phyloP scores from a whole-genome alignment of 345 rosid species.

The Chamaenerion angustifolium region DNA sequence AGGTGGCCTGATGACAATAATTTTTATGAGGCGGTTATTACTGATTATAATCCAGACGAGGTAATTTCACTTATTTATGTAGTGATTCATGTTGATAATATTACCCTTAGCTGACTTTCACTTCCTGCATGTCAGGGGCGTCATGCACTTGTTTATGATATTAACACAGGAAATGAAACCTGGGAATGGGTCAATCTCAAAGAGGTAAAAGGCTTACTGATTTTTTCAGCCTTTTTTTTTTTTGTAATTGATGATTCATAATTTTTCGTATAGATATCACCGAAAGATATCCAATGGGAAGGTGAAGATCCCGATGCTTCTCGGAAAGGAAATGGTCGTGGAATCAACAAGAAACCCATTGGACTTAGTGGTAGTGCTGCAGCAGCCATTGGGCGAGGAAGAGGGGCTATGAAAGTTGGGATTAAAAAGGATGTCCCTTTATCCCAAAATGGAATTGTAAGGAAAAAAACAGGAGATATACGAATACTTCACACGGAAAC shows the following conservation, averaged over 20 bases:
- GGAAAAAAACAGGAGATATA: slow-evolving; percentile 68
- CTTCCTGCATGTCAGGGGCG: slow-evolving; percentile 40
- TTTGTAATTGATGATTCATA: no score
- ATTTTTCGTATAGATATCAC: slow-evolving; percentile 44
- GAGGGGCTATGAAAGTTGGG: slow-evolving; percentile 40
- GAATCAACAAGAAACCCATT: slow-evolving; percentile 50
- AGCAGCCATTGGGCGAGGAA: slow-evolving; percentile 57
- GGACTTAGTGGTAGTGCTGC: slow-evolving; percentile 43
- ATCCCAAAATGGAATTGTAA: slow-evolving; percentile 56
- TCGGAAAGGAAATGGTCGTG: slow-evolving; percentile 66
- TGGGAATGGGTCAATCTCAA: slow-evolving; percentile 98
- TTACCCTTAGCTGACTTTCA: slow-evolving; percentile 12
- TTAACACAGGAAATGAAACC: slow-evolving; percentile 59
- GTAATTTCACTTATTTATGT: slow-evolving; percentile 17
- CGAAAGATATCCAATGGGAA: slow-evolving; percentile 88
- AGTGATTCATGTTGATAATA: slow-evolving; percentile 4
- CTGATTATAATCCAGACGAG: slow-evolving; percentile 58
- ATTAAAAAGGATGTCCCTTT: slow-evolving; percentile 36
- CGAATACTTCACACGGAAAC: slow-evolving; percentile 88
- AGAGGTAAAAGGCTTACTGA: slow-evolving; percentile 44
- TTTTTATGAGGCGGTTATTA: slow-evolving; percentile 82
- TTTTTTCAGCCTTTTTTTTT: background rate
- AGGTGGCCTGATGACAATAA: slow-evolving; percentile 93
- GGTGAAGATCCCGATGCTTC: slow-evolving; percentile 57
- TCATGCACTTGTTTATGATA: slow-evolving; percentile 93